Percentiles rank a stretch among this genome's conserved stretches.
These are phyloP conservation scores for Ballota nigra DNA, from an alignment of 257 asterid species.

Conservation along the genomic window DNA sequence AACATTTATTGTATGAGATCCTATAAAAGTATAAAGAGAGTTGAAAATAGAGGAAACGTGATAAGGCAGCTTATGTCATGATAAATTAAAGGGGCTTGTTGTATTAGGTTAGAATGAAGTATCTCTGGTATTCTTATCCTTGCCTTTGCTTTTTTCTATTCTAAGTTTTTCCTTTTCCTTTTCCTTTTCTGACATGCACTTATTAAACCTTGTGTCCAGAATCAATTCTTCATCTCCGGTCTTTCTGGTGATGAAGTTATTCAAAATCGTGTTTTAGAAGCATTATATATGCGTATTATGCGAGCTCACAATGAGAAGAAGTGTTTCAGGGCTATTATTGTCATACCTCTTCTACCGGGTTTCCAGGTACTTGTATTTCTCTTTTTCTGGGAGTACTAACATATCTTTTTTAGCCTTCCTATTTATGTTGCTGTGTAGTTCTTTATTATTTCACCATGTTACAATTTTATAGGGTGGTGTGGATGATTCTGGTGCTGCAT, in stretches of 20 bases:
- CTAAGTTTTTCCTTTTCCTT: neutral
- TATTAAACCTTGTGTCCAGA: conserved; percentile 49
- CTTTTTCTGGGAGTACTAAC: neutral
- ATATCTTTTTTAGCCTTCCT: conserved; percentile 16
- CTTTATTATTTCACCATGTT: conserved; percentile 22
- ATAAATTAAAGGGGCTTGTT: neutral
- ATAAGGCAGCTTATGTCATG: neutral
- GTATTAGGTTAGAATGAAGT: neutral
- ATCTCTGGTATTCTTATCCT: neutral
- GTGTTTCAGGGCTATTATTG: conserved; percentile 87
- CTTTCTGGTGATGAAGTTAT: conserved; percentile 85
- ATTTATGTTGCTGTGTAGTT: conserved; percentile 13
- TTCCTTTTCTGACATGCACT: conserved; percentile 33
- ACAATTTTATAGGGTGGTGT: conserved; percentile 71
- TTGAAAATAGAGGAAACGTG: neutral
- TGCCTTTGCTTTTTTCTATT: conserved; percentile 13
- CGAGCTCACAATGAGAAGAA: conserved; percentile 83
- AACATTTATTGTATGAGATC: conserved; percentile 1
- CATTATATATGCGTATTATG: conserved; percentile 69
- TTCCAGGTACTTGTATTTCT: conserved; percentile 67
- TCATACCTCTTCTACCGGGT: conserved; percentile 96
- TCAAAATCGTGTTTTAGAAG: conserved; percentile 81
- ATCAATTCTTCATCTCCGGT: conserved; percentile 97
- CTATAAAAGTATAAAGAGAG: conserved; percentile 5
- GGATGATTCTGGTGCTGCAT: conserved; percentile 98